These are phyloP conservation scores for Cercospora zeae-maydis DNA, from an alignment of 2,329 filamentous ascomycete genomes.

Conservation along the genomic window DNA sequence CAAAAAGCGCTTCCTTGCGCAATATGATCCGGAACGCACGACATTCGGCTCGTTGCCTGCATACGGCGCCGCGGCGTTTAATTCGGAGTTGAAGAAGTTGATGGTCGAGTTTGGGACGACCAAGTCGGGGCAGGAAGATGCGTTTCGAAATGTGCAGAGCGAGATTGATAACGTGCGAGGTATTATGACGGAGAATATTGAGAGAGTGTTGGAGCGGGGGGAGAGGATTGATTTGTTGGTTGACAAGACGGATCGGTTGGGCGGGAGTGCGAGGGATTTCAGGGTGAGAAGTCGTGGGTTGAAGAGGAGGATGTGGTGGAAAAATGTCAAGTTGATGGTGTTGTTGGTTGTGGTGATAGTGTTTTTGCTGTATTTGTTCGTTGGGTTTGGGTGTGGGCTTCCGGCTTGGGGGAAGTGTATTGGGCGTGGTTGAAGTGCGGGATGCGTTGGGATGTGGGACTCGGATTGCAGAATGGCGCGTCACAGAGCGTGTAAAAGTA, in stretches of 20 bases:
- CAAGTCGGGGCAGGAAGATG: constrained; percentile 70
- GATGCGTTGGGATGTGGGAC: not conserved
- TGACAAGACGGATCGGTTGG: constrained; percentile 91
- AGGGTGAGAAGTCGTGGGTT: constrained; percentile 79
- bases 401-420: constrained; percentile 46
- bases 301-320: constrained; percentile 98
- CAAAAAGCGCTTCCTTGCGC: constrained; percentile 76
- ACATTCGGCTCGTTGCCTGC: constrained; percentile 76
- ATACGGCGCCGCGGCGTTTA: constrained; percentile 88
- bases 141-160: constrained; percentile 73
- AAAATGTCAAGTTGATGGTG: constrained; percentile 93
- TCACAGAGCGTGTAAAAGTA: not conserved
- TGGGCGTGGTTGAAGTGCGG: constrained; percentile 12
- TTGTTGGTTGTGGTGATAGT: constrained; percentile 68
- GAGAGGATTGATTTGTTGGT: constrained; percentile 92
- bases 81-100: constrained; percentile 68
- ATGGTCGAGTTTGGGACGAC: constrained; percentile 84
- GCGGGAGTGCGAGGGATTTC: constrained; percentile 85
- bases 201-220: constrained; percentile 79
- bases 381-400: constrained; percentile 69
- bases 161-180: constrained; percentile 91
- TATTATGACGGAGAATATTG: constrained; percentile 94
- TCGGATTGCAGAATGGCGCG: not conserved
- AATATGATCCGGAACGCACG: constrained; percentile 63
- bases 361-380: constrained; percentile 67